Evolutionary conservation across 106 monocot genomes (phyloP).

Genomic region (Hemerocallis citrina): DNA sequence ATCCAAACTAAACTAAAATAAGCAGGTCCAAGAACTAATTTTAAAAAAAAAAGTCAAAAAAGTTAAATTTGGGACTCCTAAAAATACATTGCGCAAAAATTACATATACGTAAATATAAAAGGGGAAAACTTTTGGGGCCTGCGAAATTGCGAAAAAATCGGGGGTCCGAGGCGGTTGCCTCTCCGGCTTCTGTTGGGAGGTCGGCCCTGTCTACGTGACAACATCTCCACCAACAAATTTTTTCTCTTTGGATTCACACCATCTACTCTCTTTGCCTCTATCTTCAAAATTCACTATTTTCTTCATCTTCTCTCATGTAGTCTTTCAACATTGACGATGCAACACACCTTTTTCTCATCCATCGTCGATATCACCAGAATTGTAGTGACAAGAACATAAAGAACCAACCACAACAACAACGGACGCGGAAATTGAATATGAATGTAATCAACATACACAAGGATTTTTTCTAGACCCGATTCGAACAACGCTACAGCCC

Average conservation of each 20-base stretch:
- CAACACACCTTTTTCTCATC: not conserved
- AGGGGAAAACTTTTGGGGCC: too few relatives aligned
- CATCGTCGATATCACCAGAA: slow-evolving; percentile 19
- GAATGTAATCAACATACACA: not conserved
- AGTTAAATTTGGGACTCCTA: too few relatives aligned
- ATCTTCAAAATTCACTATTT: not conserved
- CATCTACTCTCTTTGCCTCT: slow-evolving; percentile 1
- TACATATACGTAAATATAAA: too few relatives aligned
- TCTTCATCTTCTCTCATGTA: slow-evolving; percentile 5
- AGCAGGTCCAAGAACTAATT: too few relatives aligned
- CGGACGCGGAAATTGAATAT: slow-evolving; percentile 15
- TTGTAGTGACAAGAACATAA: slow-evolving; percentile 41
- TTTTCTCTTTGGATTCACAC: not conserved
- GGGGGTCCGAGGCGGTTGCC: too few relatives aligned
- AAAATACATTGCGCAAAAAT: too few relatives aligned
- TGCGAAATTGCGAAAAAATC: too few relatives aligned
- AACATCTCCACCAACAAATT: slow-evolving; percentile 9
- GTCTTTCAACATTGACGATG: not conserved
- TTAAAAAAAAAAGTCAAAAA: too few relatives aligned
- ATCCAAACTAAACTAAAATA: too few relatives aligned
- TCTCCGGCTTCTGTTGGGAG: too few relatives aligned
- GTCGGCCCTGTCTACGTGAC: too few relatives aligned
- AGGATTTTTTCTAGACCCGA: slow-evolving; percentile 37
- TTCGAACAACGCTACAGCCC: slow-evolving; percentile 27
- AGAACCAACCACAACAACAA: slow-evolving; percentile 41